Evolutionary conservation across 768 basidiomycete species (phyloP), one percentile per base, ranked within the genome.

Genomic region (Hebeloma cylindrosporum): DNA sequence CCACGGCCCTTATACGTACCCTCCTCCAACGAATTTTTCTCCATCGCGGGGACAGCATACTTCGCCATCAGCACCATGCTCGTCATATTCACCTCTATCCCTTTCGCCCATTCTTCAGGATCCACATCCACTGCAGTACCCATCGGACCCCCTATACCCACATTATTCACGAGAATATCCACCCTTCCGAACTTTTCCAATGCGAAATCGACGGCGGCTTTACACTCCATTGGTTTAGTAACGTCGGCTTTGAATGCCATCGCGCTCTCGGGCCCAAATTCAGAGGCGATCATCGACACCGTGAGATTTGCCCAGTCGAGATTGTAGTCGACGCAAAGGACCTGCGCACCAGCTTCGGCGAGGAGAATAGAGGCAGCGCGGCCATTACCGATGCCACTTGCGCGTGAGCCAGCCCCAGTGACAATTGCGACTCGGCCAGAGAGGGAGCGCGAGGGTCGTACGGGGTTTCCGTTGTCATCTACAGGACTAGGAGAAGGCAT

Each of bases 41-140:
- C 65, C 72, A 73, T 73, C 8, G 69, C 72, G 11, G 70, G 71
- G 1, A 72, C 64, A 2, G 71, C 70, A 42, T 61, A 69, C 43
- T 70, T 69, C 4, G 66, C 49, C 72, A 73, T 73, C 33, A 72
- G 58, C 56, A 73, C 65, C 72, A 73, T 71, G 23, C 67, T 68
- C 7, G 68, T 67, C 11, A 73, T 67, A 47, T 71, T 71, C 6
- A 68, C 55, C 36, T 69, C 68, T 30, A 71, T 40, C 2, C 65
- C 69, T 32, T 51, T 60, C 13, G 63, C 65, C 65, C 72, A 69
- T 34, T 63, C 53, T 41, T 43, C 53, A 1, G 58, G 60, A 35
- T 68, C 66, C 17, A 73, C 65, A 29, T 70, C 66, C 2, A 72
- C 64, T 10, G 68, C 67, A 0, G 68, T 68, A 7, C 70, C 70